Conservation (phyloP, 345 rosid genomes). For the Eucalyptus decipiens region DNA sequence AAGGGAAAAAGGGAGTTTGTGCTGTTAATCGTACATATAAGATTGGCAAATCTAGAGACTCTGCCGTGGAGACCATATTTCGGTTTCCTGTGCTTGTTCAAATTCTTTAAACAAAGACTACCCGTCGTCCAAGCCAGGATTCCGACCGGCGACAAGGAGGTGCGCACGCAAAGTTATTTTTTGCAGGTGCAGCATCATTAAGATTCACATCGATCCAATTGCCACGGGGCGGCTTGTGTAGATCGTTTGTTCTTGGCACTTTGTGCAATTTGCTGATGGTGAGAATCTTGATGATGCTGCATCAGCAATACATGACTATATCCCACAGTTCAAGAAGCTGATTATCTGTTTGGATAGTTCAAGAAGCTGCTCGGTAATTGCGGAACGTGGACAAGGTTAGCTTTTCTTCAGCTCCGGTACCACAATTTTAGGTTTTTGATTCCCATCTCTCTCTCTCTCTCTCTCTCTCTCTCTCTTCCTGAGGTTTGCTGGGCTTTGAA, state of each 20-base stretch:
- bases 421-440: neutral
- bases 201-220: constrained; percentile 40
- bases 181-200: constrained; percentile 61
- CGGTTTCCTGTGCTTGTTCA: neutral
- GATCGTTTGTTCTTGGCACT: neutral
- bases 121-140: neutral
- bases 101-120: neutral
- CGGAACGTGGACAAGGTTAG: neutral
- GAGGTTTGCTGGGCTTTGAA: neutral
- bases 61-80: neutral
- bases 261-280: neutral
- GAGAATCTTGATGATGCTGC: constrained; percentile 96
- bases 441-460: neutral
- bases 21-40: neutral
- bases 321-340: neutral
- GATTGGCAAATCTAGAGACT: neutral
- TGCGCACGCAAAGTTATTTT: constrained; percentile 11
- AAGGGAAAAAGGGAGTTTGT: neutral
- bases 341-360: neutral
- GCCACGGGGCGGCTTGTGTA: neutral
- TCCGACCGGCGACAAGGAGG: neutral
- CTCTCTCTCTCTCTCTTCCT: neutral
- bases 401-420: neutral
- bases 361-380: neutral
- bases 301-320: constrained; percentile 45